These are phyloP conservation scores for Simplicillium aogashimaense DNA, from an alignment of 2,329 filamentous ascomycete species.

Conservation along the genomic window DNA sequence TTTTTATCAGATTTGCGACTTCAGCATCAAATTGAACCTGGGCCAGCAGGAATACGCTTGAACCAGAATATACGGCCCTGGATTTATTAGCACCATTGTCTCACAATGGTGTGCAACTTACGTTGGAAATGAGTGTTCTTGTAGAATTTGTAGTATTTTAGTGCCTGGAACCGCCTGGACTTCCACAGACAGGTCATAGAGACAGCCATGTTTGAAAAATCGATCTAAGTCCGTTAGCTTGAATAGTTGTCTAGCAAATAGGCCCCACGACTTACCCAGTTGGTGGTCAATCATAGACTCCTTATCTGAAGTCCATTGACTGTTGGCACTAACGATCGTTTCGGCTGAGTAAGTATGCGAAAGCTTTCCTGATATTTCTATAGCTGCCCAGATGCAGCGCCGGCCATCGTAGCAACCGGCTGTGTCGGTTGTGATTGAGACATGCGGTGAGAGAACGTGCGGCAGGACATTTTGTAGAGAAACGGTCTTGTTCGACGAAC, in stretches of 20 bases:
- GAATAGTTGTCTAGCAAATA: background rate
- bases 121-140: slow-evolving; percentile 31
- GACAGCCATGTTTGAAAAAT: slow-evolving; percentile 31
- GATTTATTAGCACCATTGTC: background rate
- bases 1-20: slow-evolving; percentile 3
- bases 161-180: slow-evolving; percentile 30
- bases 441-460: slow-evolving; percentile 9
- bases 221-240: slow-evolving; percentile 15
- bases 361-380: slow-evolving; percentile 10
- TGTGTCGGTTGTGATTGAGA: slow-evolving; percentile 5
- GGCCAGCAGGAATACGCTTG: slow-evolving; percentile 37
- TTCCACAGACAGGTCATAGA: slow-evolving; percentile 38
- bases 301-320: background rate
- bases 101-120: slow-evolving; percentile 14
- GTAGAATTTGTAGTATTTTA: slow-evolving; percentile 34
- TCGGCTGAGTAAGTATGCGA: slow-evolving; percentile 7
- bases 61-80: slow-evolving; percentile 32
- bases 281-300: slow-evolving; percentile 6
- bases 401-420: slow-evolving; percentile 6
- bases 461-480: slow-evolving; percentile 4
- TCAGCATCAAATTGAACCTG: slow-evolving; percentile 26
- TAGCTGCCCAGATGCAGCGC: slow-evolving; percentile 8
- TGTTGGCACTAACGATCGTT: background rate
- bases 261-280: slow-evolving; percentile 3
- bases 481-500: background rate